phyloP scores from a whole-genome alignment of 108 stramenopile species.

The Nannochloropsis gaditana region DNA sequence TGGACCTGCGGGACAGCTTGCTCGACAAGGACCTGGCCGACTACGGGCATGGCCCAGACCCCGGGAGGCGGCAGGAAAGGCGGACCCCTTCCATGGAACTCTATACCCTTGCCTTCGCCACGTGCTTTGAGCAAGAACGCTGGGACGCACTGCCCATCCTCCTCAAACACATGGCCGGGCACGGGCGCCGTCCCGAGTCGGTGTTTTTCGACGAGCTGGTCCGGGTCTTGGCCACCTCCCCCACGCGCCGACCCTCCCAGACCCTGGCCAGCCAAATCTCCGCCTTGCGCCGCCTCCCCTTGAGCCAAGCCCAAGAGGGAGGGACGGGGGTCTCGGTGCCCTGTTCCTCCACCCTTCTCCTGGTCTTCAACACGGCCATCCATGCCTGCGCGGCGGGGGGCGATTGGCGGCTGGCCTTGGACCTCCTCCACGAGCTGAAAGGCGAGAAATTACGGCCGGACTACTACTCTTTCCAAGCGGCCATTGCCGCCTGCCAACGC shows the following conservation, averaged over 20 bases:
- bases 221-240: not conserved
- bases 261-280: not conserved
- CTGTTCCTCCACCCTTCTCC: not conserved
- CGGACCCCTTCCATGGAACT: not conserved
- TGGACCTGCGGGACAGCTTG: not conserved
- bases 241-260: conserved; percentile 5
- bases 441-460: not conserved
- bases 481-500: conserved; percentile 26
- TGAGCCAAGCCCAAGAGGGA: not conserved
- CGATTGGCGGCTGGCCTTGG: conserved; percentile 29
- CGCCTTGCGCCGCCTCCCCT: not conserved
- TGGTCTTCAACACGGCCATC: conserved; percentile 29
- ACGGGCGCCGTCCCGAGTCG: not conserved
- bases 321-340: not conserved
- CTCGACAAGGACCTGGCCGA: not conserved
- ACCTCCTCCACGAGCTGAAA: conserved; percentile 21
- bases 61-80: not conserved
- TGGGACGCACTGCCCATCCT: not conserved
- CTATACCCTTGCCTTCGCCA: not conserved
- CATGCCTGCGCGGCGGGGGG: conserved; percentile 36
- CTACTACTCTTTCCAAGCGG: conserved; percentile 22
- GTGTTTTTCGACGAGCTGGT: not conserved
- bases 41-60: not conserved
- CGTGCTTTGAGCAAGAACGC: not conserved
- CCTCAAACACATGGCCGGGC: conserved; percentile 2